Percentiles rank a stretch among this genome's conserved stretches.
Conservation (phyloP, 495 filamentous ascomycete species). For the Thozetella sp. region DNA sequence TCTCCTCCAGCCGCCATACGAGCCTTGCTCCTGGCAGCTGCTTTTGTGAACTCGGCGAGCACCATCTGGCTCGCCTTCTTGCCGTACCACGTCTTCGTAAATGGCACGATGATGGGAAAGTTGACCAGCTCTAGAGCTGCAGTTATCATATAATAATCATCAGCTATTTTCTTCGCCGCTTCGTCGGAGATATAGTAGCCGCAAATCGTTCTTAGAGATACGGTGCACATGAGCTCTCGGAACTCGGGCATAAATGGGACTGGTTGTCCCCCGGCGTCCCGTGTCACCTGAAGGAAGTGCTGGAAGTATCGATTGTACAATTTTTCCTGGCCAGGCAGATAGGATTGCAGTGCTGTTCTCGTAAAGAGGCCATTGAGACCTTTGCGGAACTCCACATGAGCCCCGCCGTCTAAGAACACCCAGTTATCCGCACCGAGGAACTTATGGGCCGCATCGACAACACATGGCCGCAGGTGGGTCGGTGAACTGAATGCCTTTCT, state of each 20-base stretch:
- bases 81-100: slow-evolving; percentile 95
- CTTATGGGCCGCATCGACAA: slow-evolving; percentile 94
- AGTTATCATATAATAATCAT: slow-evolving; percentile 96
- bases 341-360: slow-evolving; percentile 80
- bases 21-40: slow-evolving; percentile 89
- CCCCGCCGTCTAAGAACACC: slow-evolving; percentile 96
- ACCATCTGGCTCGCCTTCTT: slow-evolving; percentile 96
- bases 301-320: slow-evolving; percentile 88
- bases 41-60: slow-evolving; percentile 84
- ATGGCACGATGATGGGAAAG: slow-evolving; percentile 97
- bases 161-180: slow-evolving; percentile 89
- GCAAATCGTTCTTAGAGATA: slow-evolving; percentile 94
- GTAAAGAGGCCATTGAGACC: slow-evolving; percentile 95
- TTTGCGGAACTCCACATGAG: slow-evolving; percentile 95
- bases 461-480: slow-evolving; percentile 89
- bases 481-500: slow-evolving; percentile 98
- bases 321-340: slow-evolving; percentile 90
- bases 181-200: slow-evolving; percentile 93
- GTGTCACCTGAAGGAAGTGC: slow-evolving; percentile 73
- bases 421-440: slow-evolving; percentile 90
- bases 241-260: slow-evolving; percentile 89
- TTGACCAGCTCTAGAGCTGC: slow-evolving; percentile 96
- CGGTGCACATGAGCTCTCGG: slow-evolving; percentile 93
- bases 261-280: slow-evolving; percentile 67
- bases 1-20: slow-evolving; percentile 91